Evolutionary conservation across 2,329 filamentous ascomycete genomes (phyloP), one percentile per base, ranked within the genome.

Genomic region (Aspergillus hiratsukae): DNA sequence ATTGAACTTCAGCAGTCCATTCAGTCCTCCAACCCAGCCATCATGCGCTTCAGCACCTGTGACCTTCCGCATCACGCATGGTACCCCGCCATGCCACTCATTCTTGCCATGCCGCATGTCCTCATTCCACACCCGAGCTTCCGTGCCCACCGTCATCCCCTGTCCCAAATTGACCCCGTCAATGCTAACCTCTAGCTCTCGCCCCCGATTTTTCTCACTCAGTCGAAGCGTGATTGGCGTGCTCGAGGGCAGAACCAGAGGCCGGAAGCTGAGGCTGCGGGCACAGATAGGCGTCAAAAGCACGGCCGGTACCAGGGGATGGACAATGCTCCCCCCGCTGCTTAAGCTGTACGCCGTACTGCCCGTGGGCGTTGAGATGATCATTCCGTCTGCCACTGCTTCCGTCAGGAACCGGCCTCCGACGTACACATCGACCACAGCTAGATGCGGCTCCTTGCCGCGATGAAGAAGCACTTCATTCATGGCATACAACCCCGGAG

Each of bases 301-400:
- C 14, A 97, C 81, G 1, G 90, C 90, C 40, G 90, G 88, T 2
- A 97, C 93, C 1, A 97, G 82, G 0, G 94, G 94, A 71, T 99
- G 94, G 43, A 97, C 89, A 64, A 99, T 97, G 64, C 88, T 90
- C 1, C 94, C 94, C 3, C 94, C 94, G 2, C 88, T 89, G 62
- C 89, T 94, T n/a, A 99, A 81, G 57, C 89, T 94, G 77, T 99
- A 99, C 0, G 94, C 94, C 0, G 94, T 99, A 43, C 90, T 95
- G 2, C 94, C 94, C 0, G 94, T 99, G 0, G 94, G 94, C 0
- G 93, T 97, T 61, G 89, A 91, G 57, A 97, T 86, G 48, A 97
- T 88, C 73, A 99, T 95, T 51, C 94, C 94, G 72, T 99, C 94
- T 1, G 92, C 93, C 11, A 96, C 92, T 0, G 91, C 93, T 72